Evolutionary conservation across 116 monocot genomes (phyloP).

Genomic region (Iris pallida): DNA sequence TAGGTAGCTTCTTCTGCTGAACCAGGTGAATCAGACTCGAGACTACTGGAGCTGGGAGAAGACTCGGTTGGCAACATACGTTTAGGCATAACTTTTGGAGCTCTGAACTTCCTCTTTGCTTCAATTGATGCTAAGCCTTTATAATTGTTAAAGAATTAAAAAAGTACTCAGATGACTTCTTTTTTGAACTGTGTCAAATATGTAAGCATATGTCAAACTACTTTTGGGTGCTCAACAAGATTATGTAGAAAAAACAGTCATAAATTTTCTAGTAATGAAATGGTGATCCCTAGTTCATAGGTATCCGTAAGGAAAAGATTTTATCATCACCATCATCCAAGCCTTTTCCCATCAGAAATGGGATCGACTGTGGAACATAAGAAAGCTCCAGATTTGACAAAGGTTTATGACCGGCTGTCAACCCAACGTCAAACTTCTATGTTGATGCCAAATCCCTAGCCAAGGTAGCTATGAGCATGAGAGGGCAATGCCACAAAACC

Average conservation of each 20-base stretch:
- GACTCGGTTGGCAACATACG: conserved; percentile 12
- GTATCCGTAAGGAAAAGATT: not conserved
- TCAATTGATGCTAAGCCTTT: conserved; percentile 90
- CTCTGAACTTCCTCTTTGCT: conserved; percentile 89
- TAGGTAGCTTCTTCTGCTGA: conserved; percentile 29
- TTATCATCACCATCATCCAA: too few relatives aligned
- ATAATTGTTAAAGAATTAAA: conserved; percentile 36
- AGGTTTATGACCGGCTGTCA: too few relatives aligned
- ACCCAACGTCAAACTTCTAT: too few relatives aligned
- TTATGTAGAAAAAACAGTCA: not conserved
- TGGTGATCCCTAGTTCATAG: not conserved
- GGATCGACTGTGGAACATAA: too few relatives aligned
- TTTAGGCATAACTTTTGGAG: conserved; percentile 56
- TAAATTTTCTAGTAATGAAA: not conserved
- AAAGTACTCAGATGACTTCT: not conserved
- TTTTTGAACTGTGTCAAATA: not conserved
- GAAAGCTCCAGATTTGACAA: too few relatives aligned
- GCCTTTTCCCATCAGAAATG: too few relatives aligned
- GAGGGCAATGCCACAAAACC: too few relatives aligned
- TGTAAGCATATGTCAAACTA: not conserved
- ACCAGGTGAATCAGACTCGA: conserved; percentile 26
- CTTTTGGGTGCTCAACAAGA: not conserved
- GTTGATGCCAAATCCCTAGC: too few relatives aligned
- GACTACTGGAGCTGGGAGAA: conserved; percentile 16
- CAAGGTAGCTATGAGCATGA: too few relatives aligned